phyloP scores from a whole-genome alignment of 257 asterid genomes.

The Scutellaria barbata region DNA sequence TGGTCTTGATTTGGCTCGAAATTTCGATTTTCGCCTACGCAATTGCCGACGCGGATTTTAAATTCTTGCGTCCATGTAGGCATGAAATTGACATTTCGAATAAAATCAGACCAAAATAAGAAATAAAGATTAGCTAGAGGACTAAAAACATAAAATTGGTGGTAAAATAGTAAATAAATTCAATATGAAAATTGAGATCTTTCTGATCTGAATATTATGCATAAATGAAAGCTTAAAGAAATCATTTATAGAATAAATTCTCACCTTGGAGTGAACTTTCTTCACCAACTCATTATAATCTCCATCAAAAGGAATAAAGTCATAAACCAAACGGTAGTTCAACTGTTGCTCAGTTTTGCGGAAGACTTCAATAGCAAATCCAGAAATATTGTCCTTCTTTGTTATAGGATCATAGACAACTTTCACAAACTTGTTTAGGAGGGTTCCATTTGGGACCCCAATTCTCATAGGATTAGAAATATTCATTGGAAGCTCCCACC shows the following conservation, averaged over 20 bases:
- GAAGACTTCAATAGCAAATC: slow-evolving; percentile 48
- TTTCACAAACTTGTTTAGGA: slow-evolving; percentile 37
- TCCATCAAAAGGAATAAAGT: slow-evolving; percentile 35
- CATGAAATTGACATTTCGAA: too few relatives aligned
- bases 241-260: not conserved
- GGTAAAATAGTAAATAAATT: too few relatives aligned
- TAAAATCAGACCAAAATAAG: too few relatives aligned
- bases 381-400: slow-evolving; percentile 5
- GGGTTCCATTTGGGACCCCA: slow-evolving; percentile 44
- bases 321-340: slow-evolving; percentile 26
- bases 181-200: too few relatives aligned
- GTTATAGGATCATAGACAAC: slow-evolving; percentile 34
- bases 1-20: too few relatives aligned
- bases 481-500: slow-evolving; percentile 47
- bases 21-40: too few relatives aligned
- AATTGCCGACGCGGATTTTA: too few relatives aligned
- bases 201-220: not conserved
- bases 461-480: slow-evolving; percentile 32
- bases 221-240: too few relatives aligned
- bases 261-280: slow-evolving; percentile 41
- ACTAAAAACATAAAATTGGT: too few relatives aligned
- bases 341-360: slow-evolving; percentile 18
- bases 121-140: too few relatives aligned
- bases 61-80: too few relatives aligned
- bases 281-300: slow-evolving; percentile 39